phyloP scores from a whole-genome alignment of 2,329 filamentous ascomycete genomes.

The Colletotrichum viniferum region DNA sequence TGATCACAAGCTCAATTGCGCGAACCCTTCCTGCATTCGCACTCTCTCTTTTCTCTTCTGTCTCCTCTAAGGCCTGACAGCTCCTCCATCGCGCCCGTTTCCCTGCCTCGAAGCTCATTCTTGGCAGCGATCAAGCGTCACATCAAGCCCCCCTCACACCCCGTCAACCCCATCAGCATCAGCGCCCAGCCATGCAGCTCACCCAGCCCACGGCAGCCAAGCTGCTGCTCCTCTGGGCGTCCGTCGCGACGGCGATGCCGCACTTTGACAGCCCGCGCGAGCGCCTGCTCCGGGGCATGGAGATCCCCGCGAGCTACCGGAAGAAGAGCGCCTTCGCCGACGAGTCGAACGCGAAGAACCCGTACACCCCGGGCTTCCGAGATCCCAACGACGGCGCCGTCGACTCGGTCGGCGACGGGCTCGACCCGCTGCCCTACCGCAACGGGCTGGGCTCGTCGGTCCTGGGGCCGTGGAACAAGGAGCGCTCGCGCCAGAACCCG shows the following conservation, averaged over 20 bases:
- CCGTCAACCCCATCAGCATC: background rate
- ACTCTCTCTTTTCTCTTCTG: background rate
- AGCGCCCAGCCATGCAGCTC: slow-evolving; percentile 11
- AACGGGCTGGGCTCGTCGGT: slow-evolving; percentile 70
- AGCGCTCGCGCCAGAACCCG: slow-evolving; percentile 71
- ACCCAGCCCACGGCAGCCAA: slow-evolving; percentile 16
- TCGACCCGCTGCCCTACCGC: slow-evolving; percentile 69
- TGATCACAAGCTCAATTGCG: background rate
- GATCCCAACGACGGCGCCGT: slow-evolving; percentile 68
- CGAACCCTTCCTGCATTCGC: background rate
- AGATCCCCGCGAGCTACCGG: slow-evolving; percentile 47
- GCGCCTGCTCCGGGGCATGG: slow-evolving; percentile 55
- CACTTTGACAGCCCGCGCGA: slow-evolving; percentile 57
- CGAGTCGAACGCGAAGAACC: slow-evolving; percentile 34
- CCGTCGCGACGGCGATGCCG: slow-evolving; percentile 14
- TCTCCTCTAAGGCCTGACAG: background rate
- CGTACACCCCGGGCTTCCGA: slow-evolving; percentile 63
- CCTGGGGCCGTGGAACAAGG: slow-evolving; percentile 71
- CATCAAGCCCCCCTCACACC: background rate
- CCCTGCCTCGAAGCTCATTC: background rate
- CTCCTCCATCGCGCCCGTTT: background rate
- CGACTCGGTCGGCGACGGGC: slow-evolving; percentile 61
- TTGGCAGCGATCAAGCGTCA: background rate
- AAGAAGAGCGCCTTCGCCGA: slow-evolving; percentile 30
- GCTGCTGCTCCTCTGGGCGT: slow-evolving; percentile 14